These are phyloP conservation scores for Diospyros kaki DNA, from an alignment of 148 eudicot species.

Conservation along the genomic window DNA sequence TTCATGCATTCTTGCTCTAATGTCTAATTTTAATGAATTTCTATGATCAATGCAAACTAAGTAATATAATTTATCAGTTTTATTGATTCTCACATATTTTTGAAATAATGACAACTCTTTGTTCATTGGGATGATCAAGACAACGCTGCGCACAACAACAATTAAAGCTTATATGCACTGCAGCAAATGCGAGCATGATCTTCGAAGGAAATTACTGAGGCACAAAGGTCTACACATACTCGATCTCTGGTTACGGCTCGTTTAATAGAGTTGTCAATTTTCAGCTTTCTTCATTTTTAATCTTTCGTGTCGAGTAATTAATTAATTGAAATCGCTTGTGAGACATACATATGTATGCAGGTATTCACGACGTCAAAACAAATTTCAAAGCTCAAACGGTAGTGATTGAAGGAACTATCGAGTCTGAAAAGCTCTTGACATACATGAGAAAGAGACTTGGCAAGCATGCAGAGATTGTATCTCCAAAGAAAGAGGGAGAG, in stretches of 20 bases:
- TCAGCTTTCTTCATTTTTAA: no score
- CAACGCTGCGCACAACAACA: constrained; percentile 19
- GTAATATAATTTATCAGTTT: not conserved
- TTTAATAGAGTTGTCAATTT: no score
- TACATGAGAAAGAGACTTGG: constrained; percentile 17
- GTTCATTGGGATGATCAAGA: not conserved
- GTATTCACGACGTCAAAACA: constrained; percentile 61
- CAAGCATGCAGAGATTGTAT: constrained; percentile 22
- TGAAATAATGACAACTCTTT: not conserved
- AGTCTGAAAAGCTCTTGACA: constrained; percentile 16
- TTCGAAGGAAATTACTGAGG: constrained; percentile 41
- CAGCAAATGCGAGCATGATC: constrained; percentile 46
- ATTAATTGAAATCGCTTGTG: no score
- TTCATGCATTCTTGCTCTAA: no score
- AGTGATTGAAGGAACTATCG: constrained; percentile 52
- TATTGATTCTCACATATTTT: not conserved
- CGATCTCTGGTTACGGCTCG: no score
- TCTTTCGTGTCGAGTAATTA: no score
- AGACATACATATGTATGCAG: constrained; percentile 25
- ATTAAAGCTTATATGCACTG: constrained; percentile 53
- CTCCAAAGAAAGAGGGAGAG: constrained; percentile 22
- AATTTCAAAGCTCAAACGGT: constrained; percentile 73
- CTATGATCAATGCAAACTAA: no score
- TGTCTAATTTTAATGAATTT: no score
- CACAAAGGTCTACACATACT: constrained; percentile 37